phyloP scores from a whole-genome alignment of 2,329 filamentous ascomycete genomes.

The Penicillium sp. region DNA sequence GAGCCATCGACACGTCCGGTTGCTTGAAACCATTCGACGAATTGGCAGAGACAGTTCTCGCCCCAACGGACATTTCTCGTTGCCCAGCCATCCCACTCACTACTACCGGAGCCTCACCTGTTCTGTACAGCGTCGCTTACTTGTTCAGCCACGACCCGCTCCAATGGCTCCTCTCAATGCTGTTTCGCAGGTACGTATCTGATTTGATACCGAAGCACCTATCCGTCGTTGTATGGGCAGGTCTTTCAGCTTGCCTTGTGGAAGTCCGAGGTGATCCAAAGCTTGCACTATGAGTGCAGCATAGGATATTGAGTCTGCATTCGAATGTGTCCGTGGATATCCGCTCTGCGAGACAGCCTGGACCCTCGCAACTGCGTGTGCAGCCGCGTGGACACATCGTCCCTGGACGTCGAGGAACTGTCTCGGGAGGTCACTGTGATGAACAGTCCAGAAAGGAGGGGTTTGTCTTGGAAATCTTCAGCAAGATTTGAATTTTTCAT shows the following conservation, averaged over 20 bases:
- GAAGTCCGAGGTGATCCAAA: too few relatives aligned
- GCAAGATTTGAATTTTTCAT: too few relatives aligned
- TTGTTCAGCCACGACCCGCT: not conserved
- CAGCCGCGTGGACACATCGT: too few relatives aligned
- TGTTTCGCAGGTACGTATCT: conserved; percentile 20
- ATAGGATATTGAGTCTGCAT: too few relatives aligned
- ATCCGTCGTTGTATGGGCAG: conserved; percentile 6
- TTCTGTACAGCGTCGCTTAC: not conserved
- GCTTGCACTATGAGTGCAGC: too few relatives aligned
- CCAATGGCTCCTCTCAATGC: conserved; percentile 24
- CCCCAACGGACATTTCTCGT: not conserved
- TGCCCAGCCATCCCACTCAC: not conserved
- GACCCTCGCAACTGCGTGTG: too few relatives aligned
- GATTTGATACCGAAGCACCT: not conserved
- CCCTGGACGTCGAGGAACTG: too few relatives aligned
- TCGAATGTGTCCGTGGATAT: not conserved
- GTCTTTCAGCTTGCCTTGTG: not conserved
- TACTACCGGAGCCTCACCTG: not conserved
- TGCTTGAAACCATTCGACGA: conserved; percentile 4
- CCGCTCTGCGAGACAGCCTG: not conserved
- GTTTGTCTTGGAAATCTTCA: too few relatives aligned
- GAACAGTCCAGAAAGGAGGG: too few relatives aligned
- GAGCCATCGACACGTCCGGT: conserved; percentile 3
- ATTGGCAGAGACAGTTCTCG: not conserved
- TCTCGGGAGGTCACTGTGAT: too few relatives aligned